Conservation (phyloP, 2,329 filamentous ascomycete species). For the Cephalotrichum gorgonifer region DNA sequence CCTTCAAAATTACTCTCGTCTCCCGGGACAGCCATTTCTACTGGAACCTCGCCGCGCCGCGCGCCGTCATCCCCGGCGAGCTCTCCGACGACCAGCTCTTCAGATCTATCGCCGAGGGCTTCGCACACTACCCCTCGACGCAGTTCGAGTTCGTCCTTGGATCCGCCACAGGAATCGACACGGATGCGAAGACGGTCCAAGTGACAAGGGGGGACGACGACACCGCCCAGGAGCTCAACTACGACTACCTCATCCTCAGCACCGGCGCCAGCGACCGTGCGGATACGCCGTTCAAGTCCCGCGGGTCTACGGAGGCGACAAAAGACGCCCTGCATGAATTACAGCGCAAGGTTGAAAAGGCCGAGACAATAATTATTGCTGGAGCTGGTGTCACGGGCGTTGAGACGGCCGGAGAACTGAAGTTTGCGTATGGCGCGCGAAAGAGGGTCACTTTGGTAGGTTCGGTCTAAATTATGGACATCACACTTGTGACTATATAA, state of each 20-base stretch:
- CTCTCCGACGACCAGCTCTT: not conserved
- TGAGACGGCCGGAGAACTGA: constrained; percentile 26
- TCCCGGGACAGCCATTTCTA: constrained; percentile 36
- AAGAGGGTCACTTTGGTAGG: no score
- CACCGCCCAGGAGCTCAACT: constrained; percentile 25
- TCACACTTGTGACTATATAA: no score
- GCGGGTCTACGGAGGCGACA: constrained; percentile 30
- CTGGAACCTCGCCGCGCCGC: constrained; percentile 36
- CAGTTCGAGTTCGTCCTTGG: constrained; percentile 43
- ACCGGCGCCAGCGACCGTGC: constrained; percentile 15
- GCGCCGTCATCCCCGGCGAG: constrained; percentile 36
- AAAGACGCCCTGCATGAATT: constrained; percentile 24
- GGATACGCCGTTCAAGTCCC: constrained; percentile 36
- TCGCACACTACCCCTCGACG: constrained; percentile 33
- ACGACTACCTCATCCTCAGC: constrained; percentile 43
- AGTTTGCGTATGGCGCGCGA: no score
- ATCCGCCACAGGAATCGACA: constrained; percentile 32
- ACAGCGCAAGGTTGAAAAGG: constrained; percentile 23
- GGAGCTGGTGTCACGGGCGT: constrained; percentile 26
- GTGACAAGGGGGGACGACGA: constrained; percentile 25
- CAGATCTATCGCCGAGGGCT: constrained; percentile 26
- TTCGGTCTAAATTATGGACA: no score
- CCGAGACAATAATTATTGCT: constrained; percentile 23
- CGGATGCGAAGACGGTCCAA: constrained; percentile 27
- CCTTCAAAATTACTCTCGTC: constrained; percentile 23